Evolutionary conservation across 345 rosid species (phyloP).

Genomic region (Firmiana major): DNA sequence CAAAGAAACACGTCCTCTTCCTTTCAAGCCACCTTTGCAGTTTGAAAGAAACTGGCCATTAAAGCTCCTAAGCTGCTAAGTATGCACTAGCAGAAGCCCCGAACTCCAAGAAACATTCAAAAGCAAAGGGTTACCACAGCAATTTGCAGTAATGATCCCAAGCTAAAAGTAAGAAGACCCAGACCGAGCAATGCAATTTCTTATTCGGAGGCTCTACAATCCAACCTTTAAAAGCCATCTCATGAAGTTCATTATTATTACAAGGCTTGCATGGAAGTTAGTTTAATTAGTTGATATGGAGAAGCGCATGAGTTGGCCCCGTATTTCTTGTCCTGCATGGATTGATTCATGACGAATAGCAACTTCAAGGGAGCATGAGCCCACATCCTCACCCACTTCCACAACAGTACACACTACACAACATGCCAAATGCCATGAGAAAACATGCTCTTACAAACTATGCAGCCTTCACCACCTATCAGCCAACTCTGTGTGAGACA

Average conservation of each 20-base stretch:
- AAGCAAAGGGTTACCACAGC: not conserved
- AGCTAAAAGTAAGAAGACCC: not conserved
- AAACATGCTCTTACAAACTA: conserved; percentile 10
- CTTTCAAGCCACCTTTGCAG: too few species aligned
- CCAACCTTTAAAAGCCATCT: not conserved
- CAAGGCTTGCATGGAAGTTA: not conserved
- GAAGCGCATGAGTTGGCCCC: not conserved
- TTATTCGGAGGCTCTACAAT: not conserved
- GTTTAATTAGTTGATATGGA: not conserved
- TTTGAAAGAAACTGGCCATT: too few species aligned
- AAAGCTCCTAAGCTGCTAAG: too few species aligned
- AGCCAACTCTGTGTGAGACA: conserved; percentile 22
- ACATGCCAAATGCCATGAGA: conserved; percentile 20
- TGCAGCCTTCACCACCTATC: conserved; percentile 21
- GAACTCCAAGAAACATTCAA: not conserved
- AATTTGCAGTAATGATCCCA: not conserved
- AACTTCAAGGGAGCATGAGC: conserved; percentile 16
- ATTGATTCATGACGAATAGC: conserved; percentile 19
- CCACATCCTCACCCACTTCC: conserved; percentile 21
- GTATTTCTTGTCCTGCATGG: not conserved
- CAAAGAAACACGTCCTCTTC: too few species aligned
- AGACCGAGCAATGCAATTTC: not conserved
- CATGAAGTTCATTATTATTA: not conserved
- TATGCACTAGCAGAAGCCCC: not conserved
- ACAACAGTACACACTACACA: conserved; percentile 16